Base-by-base conservation (phyloP, 768 basidiomycete genomes). In the Lepiota venenata region DNA sequence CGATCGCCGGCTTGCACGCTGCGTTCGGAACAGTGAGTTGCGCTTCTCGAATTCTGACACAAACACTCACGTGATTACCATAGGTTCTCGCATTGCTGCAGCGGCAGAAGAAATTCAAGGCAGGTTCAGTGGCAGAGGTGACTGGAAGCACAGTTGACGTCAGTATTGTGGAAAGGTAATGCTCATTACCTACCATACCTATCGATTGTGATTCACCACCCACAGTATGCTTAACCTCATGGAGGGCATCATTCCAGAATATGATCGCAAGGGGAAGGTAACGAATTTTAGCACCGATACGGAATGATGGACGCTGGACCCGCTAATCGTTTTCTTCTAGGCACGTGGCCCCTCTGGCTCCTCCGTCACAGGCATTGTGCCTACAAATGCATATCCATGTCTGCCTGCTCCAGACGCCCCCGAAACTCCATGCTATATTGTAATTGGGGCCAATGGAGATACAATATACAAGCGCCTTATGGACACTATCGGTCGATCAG, bases 231-330 rank as follows among this genome's bases (percentile, higher is more conserved):
- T 88, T 3, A 88, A 87, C 61, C 67, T 87, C 45, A 88, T 87
- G 87, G 87, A 88, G 61, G 86, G 87, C 2, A 81, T 88, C 55
- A 82, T 87, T 45, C 87, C 87, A 10, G 87, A 86, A 66, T 87
- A 84, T 52, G 84, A 87, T 63, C 81, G 86, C 50, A 87, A 84
- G 64, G 79, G 79, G 53, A 85, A 83, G 69, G 84, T 83, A 58
- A n/a, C 40, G 64, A 27, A 37, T 21, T 16, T 20, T n/a, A 7
- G 25, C 10, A 12, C 35, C 8, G 29, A 46, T n/a, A 7, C 25
- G 25, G 5, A 25, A 25, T 5, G 25, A 25, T 25, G 25, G 4
- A 9, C 45, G 38, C 25, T 12, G 9, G 11, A 21, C 32, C 20
- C n/a, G 20, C 43, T 40, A 52, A 41, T 45, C 38, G 39, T 20